These are phyloP conservation scores for Hibiscus trionum DNA, from an alignment of 345 rosid genomes.

Conservation along the genomic window DNA sequence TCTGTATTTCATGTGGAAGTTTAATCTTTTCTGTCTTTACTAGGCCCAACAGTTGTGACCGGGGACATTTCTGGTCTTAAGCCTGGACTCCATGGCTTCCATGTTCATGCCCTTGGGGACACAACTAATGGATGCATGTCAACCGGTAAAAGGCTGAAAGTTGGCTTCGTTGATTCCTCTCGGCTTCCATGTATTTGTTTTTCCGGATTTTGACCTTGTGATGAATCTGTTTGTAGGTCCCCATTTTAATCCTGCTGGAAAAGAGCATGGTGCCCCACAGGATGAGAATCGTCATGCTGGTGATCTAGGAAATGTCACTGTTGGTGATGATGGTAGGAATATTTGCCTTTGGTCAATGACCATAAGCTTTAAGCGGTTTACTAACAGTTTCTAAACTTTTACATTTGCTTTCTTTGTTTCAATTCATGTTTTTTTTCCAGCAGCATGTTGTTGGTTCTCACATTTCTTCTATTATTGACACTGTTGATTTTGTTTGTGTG, in stretches of 20 bases:
- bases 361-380: not conserved
- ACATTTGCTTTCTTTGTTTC: not conserved
- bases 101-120: conserved; percentile 95
- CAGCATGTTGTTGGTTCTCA: not conserved
- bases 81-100: conserved; percentile 95
- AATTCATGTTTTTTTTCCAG: not conserved
- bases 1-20: not conserved
- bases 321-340: conserved; percentile 67
- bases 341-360: not conserved
- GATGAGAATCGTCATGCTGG: conserved; percentile 93
- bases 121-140: conserved; percentile 99
- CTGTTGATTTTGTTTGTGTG: conserved; percentile 9
- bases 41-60: conserved; percentile 66
- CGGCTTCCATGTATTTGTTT: not conserved
- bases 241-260: not conserved
- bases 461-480: not conserved
- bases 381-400: not conserved
- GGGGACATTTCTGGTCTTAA: conserved; percentile 78
- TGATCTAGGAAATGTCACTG: conserved; percentile 75
- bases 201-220: not conserved
- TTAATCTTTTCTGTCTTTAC: not conserved
- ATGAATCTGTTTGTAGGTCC: not conserved
- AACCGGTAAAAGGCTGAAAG: conserved; percentile 48
- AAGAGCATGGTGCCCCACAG: conserved; percentile 40
- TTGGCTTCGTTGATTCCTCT: not conserved